A percentile compares a stretch with the other conserved stretches of the same genome.
Conservation (phyloP, 805 yeast genomes). For the Wickerhamiella lipophila region DNA sequence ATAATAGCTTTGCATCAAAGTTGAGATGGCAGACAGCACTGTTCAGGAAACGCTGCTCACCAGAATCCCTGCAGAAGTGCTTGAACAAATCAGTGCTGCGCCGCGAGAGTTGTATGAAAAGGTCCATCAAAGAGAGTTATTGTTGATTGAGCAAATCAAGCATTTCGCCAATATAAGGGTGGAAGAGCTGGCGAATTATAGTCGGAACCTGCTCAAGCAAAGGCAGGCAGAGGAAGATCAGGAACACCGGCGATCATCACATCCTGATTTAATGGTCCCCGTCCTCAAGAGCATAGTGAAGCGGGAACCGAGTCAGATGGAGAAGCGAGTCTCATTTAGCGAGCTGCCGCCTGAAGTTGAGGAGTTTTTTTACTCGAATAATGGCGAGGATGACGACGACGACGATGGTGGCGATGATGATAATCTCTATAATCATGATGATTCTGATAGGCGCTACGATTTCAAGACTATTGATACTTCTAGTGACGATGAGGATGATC, state of each 20-base stretch:
- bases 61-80: constrained; percentile 11
- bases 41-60: constrained; percentile 6
- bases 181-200: constrained; percentile 17
- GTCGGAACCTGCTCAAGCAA: constrained; percentile 12
- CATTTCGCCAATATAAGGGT: constrained; percentile 13
- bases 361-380: constrained; percentile 5
- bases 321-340: constrained; percentile 21
- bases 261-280: constrained; percentile 8
- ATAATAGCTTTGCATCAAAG: not conserved
- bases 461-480: not conserved
- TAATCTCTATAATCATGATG: not conserved
- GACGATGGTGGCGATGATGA: too few species aligned
- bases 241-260: not conserved
- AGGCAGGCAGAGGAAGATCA: constrained; percentile 4
- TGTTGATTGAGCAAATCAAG: constrained; percentile 15
- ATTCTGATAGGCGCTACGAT: constrained; percentile 6
- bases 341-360: constrained; percentile 18
- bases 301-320: constrained; percentile 18
- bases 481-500: constrained; percentile 1
- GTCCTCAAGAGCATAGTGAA: constrained; percentile 20
- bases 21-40: constrained; percentile 8
- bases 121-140: constrained; percentile 14
- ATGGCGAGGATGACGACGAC: not conserved
- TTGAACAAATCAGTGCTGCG: constrained; percentile 11
- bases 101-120: constrained; percentile 14